Evolutionary conservation across 2,329 filamentous ascomycete genomes (phyloP).

Genomic region (Diaporthe citriasiana): DNA sequence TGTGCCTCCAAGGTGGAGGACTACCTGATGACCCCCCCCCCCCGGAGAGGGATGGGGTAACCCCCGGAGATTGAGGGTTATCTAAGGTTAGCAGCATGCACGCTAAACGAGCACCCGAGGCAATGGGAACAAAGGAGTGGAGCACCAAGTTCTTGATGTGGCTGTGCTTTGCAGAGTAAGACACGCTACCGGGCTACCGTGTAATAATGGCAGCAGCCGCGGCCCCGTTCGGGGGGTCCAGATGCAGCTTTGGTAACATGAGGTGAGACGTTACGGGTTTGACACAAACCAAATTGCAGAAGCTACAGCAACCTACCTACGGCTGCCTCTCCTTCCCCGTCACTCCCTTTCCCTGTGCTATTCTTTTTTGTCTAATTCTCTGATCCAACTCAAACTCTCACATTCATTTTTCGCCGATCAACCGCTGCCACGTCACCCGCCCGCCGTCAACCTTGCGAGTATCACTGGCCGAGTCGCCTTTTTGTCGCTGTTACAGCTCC

Average conservation of each 20-base stretch:
- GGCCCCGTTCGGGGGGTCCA: not conserved
- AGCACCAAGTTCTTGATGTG: constrained; percentile 6
- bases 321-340: constrained; percentile 1
- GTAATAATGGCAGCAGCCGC: not conserved
- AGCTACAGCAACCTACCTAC: not conserved
- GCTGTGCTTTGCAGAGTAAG: not conserved
- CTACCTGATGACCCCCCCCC: not conserved
- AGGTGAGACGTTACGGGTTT: constrained; percentile 33
- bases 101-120: constrained; percentile 11
- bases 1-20: not conserved
- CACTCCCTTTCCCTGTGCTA: not conserved
- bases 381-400: not conserved
- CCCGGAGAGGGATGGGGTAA: not conserved
- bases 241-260: constrained; percentile 8
- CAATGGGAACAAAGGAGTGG: constrained; percentile 13
- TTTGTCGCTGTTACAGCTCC: not conserved
- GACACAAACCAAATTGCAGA: constrained; percentile 24
- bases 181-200: not conserved
- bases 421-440: constrained; percentile 27
- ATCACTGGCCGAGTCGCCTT: not conserved
- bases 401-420: not conserved
- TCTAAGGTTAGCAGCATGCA: constrained; percentile 18
- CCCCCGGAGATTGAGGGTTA: constrained; percentile 11
- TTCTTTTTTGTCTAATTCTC: not conserved
- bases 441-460: constrained; percentile 17